Evolutionary conservation across 108 stramenopile genomes (phyloP), one percentile per base, ranked within the genome.

Genomic region (Nannochloropsis oceanica): DNA sequence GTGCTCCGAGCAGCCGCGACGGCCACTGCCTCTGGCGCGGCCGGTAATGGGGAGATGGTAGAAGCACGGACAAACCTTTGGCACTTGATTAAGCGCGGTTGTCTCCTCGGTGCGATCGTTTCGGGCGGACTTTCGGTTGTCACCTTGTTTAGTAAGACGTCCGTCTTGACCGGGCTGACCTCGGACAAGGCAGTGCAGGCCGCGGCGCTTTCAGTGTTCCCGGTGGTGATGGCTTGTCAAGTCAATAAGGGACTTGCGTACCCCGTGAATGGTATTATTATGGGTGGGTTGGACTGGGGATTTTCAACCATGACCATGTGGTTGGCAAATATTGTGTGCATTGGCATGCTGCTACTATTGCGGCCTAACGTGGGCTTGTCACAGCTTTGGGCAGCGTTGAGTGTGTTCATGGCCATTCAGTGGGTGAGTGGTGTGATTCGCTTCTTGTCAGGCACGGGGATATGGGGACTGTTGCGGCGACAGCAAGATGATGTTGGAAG

Each of bases 281-380:
- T 97, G 95, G 96, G 95, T 84, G 96, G 94, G n/a, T 79, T 93
- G 84, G 96, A 97, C 90, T 97, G 95, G 95, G 87, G 92, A 26
- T 95, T 92, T 83, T 91, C 94, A 8, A 95, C 95, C 94, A 59
- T 90, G 50, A 92, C 92, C 44, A 96, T 97, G 95, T 95, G 95
- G 95, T 84, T 92, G 59, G 59, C 59, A n/a, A 73, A 73, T n/a
- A n/a, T 73, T 1, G n/a, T 73, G 22, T 73, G 59, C n/a, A 73
- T 73, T 10, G 59, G 59, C 18, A 18, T 73, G 22, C n/a, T 73
- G 59, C 59, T 73, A 18, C n/a, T 73, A n/a, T 73, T 18, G 59
- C 18, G 59, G 18, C 59, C 59, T 9, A 18, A 73, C 59, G 59
- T 73, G 59, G 59, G 59, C n/a, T 73, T 3, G 59, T 73, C 59